Conservation (phyloP, 2,329 filamentous ascomycete species). For the Fusarium algeriense region DNA sequence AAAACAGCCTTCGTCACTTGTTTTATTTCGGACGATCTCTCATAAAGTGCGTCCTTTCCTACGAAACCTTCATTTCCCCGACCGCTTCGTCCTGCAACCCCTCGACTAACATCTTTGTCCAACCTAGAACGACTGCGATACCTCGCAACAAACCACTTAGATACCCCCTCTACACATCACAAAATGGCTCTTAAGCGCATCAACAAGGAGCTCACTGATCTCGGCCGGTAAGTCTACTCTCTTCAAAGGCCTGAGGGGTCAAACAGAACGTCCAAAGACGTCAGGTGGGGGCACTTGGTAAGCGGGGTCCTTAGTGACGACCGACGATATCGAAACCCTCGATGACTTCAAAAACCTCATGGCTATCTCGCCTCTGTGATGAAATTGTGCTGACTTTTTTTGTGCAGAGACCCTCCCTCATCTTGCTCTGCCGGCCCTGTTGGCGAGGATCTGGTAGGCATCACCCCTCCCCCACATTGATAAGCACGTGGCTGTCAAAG, state of each 20-base stretch:
- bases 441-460: slow-evolving; percentile 95
- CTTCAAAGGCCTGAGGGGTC: slow-evolving; percentile 42
- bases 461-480: slow-evolving; percentile 46
- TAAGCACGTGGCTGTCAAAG: slow-evolving; percentile 34
- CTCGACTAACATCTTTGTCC: slow-evolving; percentile 44
- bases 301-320: slow-evolving; percentile 52
- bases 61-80: slow-evolving; percentile 29
- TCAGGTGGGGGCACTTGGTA: slow-evolving; percentile 54
- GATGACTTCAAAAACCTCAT: slow-evolving; percentile 16
- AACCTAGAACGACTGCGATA: slow-evolving; percentile 45
- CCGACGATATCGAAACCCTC: slow-evolving; percentile 30
- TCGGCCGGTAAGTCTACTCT: slow-evolving; percentile 78
- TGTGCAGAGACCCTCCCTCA: slow-evolving; percentile 89
- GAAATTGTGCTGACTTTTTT: slow-evolving; percentile 39
- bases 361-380: not conserved
- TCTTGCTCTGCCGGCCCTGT: slow-evolving; percentile 98
- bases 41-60: slow-evolving; percentile 46
- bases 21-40: slow-evolving; percentile 39
- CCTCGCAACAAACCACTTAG: slow-evolving; percentile 43
- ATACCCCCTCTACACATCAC: slow-evolving; percentile 50
- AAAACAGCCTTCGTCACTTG: slow-evolving; percentile 24
- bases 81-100: slow-evolving; percentile 25
- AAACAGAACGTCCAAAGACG: slow-evolving; percentile 46
- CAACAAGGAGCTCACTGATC: slow-evolving; percentile 92
- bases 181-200: slow-evolving; percentile 92